A percentile compares a stretch with the other conserved stretches of the same genome.
Conservation (phyloP, 306 rosid genomes). For the Lablab purpureus region DNA sequence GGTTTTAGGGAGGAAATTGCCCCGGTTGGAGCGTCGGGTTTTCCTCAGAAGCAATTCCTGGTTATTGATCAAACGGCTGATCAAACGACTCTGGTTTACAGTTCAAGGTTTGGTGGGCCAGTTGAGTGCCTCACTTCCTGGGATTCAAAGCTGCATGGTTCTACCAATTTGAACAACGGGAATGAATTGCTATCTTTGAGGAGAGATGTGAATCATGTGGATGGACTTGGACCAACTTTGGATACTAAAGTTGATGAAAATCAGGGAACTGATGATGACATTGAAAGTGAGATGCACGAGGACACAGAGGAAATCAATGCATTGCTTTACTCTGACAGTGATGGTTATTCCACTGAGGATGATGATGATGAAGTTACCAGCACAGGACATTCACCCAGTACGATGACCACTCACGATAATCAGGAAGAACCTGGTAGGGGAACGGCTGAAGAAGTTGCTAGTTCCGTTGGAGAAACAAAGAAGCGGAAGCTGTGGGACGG, state of each 20-base stretch:
- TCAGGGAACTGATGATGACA: constrained; percentile 57
- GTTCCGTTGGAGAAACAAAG: constrained; percentile 64
- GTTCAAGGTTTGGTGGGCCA: constrained; percentile 67
- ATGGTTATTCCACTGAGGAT: constrained; percentile 65
- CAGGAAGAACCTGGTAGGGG: constrained; percentile 36
- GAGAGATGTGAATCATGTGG: constrained; percentile 48
- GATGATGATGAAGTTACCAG: constrained; percentile 96
- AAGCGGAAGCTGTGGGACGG: constrained; percentile 70
- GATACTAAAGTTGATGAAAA: constrained; percentile 56
- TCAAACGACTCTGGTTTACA: constrained; percentile 70
- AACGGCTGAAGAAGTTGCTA: constrained; percentile 65
- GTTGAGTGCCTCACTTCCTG: constrained; percentile 63
- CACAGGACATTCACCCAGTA: constrained; percentile 94
- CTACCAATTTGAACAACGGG: constrained; percentile 43
- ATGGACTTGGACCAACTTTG: constrained; percentile 58
- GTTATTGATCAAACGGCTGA: constrained; percentile 76
- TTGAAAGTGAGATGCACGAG: constrained; percentile 88
- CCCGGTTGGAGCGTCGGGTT: constrained; percentile 26
- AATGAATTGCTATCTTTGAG: constrained; percentile 44
- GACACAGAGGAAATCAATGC: constrained; percentile 96
- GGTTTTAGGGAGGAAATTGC: constrained; percentile 39
- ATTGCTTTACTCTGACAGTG: constrained; percentile 84
- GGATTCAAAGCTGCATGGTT: constrained; percentile 51
- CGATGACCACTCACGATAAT: constrained; percentile 66
- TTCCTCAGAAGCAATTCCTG: constrained; percentile 65